Evolutionary conservation across 345 rosid genomes (phyloP), one percentile per base, ranked within the genome.

Genomic region (Populus euphratica): DNA sequence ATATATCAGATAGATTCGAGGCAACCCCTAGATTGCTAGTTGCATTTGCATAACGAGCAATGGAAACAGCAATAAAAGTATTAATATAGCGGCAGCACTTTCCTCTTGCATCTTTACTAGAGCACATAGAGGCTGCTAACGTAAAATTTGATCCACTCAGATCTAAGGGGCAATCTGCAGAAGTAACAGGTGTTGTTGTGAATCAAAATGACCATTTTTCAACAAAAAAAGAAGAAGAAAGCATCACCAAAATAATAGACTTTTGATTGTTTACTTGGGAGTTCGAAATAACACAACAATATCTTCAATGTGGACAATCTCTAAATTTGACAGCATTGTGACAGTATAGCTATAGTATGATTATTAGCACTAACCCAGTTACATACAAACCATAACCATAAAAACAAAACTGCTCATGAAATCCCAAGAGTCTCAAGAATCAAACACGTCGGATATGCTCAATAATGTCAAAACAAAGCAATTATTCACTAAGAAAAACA

Each of bases 71-170:
- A 79, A 91, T 76, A 63, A 89, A 95, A 74, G 97, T 92, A 80
- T 95, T 95, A 75, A 95, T 93, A 85, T 95, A 93, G 71, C 93
- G 97, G 87, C 97, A 95, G 76, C 99, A 95, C 80, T 87, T 93
- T 71, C 91, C 97, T 87, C 93, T 87, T 9, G 87, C 87, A 43
- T 79, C 80, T 13, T 81, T 76, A 70, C 80, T 82, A 0, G 96
- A 89, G 87, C 99, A 95, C 47, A 92, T 56, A 5, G 97, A 89
- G 21, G 98, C 97, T 69, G 89, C 89, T 14, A 90, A 85, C 35
- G 97, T 91, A 72, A 90, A 90, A 84, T 95, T 92, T 6, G 93
- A 85, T 62, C 84, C 84, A 73, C 87, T 87, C 79, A 95, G 82
- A 83, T 95, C 94, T 84, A 93, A 81, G 74, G 99, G 99, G 83